Base-by-base conservation (phyloP, 2,329 filamentous ascomycete species). In the Madurella fahalii region DNA sequence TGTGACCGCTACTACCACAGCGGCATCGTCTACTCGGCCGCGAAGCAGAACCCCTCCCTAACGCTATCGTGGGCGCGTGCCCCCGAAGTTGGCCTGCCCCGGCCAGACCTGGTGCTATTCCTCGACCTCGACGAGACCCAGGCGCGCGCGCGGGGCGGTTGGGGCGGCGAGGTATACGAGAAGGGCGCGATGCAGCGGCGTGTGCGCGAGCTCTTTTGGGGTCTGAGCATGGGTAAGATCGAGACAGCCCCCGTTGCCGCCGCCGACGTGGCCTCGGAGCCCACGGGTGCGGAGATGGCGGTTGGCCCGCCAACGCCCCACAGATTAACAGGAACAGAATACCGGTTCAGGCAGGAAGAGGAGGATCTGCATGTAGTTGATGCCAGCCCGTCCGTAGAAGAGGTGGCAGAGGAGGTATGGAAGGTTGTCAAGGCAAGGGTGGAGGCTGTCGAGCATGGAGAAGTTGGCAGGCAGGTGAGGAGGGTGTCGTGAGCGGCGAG, bases 1-100 rank as follows among this genome's bases (percentile, higher is more conserved):
- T 85, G 93, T 62, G 94, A 99, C 71, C 85, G 94, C 46, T 99
- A 97, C 74, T 95, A 95, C 69, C 93, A 96, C 75, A 94, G 89
- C 17, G 94, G 94, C 51, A 89, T 92, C 54, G 90, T 96, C 47
- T 99, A 97, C 74, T 90, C 86, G 20, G 90, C 90, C 0, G 93
- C 94, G 3, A 97, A 97, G 68, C 77, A 83, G 43, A 90, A 89
- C 62, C 82, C 85, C 0, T 70, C 76, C 2, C 78, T 96, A 12
- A 75, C 80, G 0, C 76, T 96, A 0, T 72, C 80, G 0, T 99
- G 94, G 92, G 91, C 90, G 8, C 85, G 89, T 62, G 80, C 84
- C 15, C 90, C 92, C 1, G 94, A 97, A 64, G 80, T 89, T 13
- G 93, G 93, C 0, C 79, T 99, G 0, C 93, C 94, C 1, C 82